Evolutionary conservation across 257 asterid species (phyloP).

Genomic region (Jasminum sambac): DNA sequence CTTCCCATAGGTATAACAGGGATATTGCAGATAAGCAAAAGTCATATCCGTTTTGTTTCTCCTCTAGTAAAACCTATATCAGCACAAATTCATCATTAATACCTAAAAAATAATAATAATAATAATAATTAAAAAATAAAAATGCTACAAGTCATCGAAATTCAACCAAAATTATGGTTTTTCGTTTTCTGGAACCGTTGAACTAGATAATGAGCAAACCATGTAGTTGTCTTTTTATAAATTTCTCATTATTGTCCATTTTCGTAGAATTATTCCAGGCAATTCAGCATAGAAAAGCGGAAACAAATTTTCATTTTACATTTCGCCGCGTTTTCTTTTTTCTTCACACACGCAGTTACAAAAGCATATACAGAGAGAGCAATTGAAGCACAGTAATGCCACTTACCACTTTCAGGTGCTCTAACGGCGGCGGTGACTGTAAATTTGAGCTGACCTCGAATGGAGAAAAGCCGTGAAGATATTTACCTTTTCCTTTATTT

Average conservation of each 20-base stretch:
- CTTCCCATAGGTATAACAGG: conserved; percentile 25
- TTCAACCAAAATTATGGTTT: background rate
- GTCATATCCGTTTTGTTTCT: conserved; percentile 30
- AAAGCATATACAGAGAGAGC: no score
- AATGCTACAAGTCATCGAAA: no score
- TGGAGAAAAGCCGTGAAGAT: background rate
- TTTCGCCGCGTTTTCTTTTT: background rate
- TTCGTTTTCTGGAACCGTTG: background rate
- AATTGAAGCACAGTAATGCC: no score
- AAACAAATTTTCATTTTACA: background rate
- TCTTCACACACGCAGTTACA: background rate
- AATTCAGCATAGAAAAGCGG: background rate
- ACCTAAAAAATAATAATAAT: background rate
- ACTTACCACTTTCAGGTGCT: background rate
- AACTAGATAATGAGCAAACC: background rate
- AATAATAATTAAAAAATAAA: no score
- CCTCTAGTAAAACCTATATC: background rate
- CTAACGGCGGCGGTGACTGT: background rate
- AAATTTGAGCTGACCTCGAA: background rate
- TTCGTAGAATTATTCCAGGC: background rate
- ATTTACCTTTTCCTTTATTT: background rate
- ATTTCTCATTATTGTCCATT: background rate
- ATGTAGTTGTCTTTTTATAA: background rate
- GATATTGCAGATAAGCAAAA: conserved; percentile 31
- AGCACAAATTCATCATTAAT: background rate